Evolutionary conservation across 768 basidiomycete genomes (phyloP).

Genomic region (Goffeauzyma gilvescens): DNA sequence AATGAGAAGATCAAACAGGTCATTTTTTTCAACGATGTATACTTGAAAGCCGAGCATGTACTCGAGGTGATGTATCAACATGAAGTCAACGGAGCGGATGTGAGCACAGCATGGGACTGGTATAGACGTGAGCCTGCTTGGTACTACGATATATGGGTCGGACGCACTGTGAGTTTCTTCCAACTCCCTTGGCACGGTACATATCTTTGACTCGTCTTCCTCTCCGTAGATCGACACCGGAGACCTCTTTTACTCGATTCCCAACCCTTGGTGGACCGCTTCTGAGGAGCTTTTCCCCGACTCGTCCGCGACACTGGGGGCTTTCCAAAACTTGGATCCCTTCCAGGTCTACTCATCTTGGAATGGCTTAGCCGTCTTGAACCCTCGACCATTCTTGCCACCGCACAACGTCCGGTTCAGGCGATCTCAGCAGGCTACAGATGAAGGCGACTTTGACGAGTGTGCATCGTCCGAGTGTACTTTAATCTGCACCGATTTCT

Average conservation of each 20-base stretch:
- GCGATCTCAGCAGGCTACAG: constrained; percentile 13
- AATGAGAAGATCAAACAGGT: constrained; percentile 14
- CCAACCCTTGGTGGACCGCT: constrained; percentile 24
- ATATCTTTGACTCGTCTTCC: background rate
- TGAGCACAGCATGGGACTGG: constrained; percentile 30
- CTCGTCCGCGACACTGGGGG: constrained; percentile 10
- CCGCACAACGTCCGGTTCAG: constrained; percentile 31
- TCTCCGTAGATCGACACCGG: constrained; percentile 17
- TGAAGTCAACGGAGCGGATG: constrained; percentile 16
- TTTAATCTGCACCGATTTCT: constrained; percentile 23
- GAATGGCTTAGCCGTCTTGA: constrained; percentile 30
- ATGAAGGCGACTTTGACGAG: too few species aligned
- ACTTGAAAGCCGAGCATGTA: constrained; percentile 20
- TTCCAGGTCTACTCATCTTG: constrained; percentile 30
- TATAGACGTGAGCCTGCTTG: constrained; percentile 23
- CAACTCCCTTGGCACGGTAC: background rate
- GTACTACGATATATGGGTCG: constrained; percentile 32
- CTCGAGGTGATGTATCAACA: constrained; percentile 29
- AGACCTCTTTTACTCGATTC: constrained; percentile 30
- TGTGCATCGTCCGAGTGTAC: constrained; percentile 27
- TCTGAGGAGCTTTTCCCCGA: constrained; percentile 22
- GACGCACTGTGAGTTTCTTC: constrained; percentile 20
- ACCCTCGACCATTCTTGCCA: constrained; percentile 25
- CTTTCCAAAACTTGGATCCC: constrained; percentile 17
- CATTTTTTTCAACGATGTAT: constrained; percentile 29